Percentiles rank a stretch among this genome's conserved stretches.
Evolutionary conservation across 352 stramenopile genomes (phyloP).

Genomic region (Plasmopara muralis): DNA sequence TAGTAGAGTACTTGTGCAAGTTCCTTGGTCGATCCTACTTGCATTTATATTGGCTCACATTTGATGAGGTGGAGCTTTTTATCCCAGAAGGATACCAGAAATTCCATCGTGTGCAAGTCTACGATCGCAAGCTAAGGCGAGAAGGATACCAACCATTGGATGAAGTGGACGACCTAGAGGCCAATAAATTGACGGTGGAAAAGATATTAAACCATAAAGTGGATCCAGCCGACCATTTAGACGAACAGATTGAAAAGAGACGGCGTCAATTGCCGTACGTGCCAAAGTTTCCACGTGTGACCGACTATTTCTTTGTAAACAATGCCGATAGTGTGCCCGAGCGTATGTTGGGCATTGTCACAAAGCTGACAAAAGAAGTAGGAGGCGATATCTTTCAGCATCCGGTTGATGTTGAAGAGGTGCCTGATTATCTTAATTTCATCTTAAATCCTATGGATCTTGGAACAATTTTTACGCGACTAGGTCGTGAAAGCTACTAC

Average conservation of each 20-base stretch:
- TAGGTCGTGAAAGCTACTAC: constrained; percentile 80
- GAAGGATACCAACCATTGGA: constrained; percentile 82
- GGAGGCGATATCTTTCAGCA: constrained; percentile 80
- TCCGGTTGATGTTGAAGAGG: constrained; percentile 72
- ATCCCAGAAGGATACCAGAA: constrained; percentile 82
- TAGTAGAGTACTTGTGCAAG: constrained; percentile 84
- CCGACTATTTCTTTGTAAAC: constrained; percentile 75
- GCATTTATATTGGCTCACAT: constrained; percentile 85
- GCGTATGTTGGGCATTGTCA: constrained; percentile 69
- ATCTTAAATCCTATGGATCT: constrained; percentile 87
- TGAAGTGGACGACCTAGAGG: constrained; percentile 83
- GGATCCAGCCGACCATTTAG: constrained; percentile 69
- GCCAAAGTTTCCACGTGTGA: constrained; percentile 65
- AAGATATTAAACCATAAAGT: constrained; percentile 86
- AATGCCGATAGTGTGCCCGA: constrained; percentile 63
- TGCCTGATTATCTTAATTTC: constrained; percentile 81
- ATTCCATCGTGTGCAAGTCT: constrained; percentile 75
- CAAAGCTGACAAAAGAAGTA: constrained; percentile 75
- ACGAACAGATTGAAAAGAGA: constrained; percentile 78
- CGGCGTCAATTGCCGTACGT: constrained; percentile 44
- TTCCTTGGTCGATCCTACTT: constrained; percentile 83
- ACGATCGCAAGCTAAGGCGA: constrained; percentile 73
- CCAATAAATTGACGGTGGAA: constrained; percentile 82
- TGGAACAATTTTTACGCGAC: constrained; percentile 62
- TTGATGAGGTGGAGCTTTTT: constrained; percentile 81